Base-by-base conservation (phyloP, 805 yeast species). In the Yamadazyma takamatsuzukensis region DNA sequence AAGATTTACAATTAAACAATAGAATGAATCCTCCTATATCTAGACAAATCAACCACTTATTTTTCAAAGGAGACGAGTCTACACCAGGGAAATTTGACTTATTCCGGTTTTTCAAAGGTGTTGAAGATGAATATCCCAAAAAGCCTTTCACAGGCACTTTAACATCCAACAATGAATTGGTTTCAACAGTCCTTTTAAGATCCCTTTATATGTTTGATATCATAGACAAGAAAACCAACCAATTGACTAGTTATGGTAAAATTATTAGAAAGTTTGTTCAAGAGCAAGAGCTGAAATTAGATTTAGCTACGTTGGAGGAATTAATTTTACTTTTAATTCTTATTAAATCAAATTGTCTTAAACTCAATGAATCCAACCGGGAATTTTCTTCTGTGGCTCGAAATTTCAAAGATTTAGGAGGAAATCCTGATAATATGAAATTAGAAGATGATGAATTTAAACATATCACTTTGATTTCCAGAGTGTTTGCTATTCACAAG, bases 171-270 rank as follows among this genome's bases (percentile, higher is more conserved):
- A 64, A 66, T 35, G 89, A 82, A 49, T 49, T 80, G 8, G 55
- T 83, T 14, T 61, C 80, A 4, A 79, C 85, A 2, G 61, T 74
- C 9, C 49, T 75, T 9, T 56, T 74, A 33, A 72, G 90, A 53
- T 47, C 74, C 0, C 61, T 83, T 15, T 66, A 62, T 36, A 54
- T 78, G 12, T 60, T 68, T 21, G 83, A 68, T 8, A 64, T 80
- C 21, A 56, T 78, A 40, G 60, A 60, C 30, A 54, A 61, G 12
- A 48, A 59, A n/a, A 51, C 62, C 3, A 60, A 64, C 36, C 59
- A 60, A 26, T 61, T 79, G 27, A 68, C 72, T 6, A 49, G 64
- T 27, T 71, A 80, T 68, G 86, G 87, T 11, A 48, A 54, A 11
- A 55, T 68, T 0, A 49, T 87, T 10, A 53, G 64, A 6, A 45